These are phyloP conservation scores for Rutstroemia sp. DNA, from an alignment of 2,329 filamentous ascomycete species.

Conservation along the genomic window DNA sequence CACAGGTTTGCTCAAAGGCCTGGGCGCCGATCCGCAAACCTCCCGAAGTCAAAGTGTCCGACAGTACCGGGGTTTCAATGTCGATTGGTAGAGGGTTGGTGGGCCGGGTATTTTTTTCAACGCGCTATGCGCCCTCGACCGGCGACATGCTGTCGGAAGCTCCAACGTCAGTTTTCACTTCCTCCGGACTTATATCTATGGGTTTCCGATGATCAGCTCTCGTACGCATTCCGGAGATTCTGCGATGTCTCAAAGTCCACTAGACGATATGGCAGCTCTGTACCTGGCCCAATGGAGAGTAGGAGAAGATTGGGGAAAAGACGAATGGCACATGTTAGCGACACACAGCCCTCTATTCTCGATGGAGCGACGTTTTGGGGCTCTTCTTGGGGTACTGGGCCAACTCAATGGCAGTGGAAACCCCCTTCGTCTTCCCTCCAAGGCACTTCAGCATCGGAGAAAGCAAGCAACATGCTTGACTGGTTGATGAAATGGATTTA, in stretches of 20 bases:
- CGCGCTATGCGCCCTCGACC: conserved; percentile 39
- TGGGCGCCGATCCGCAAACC: background rate
- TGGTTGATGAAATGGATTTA: conserved; percentile 19
- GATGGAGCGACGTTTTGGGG: conserved; percentile 16
- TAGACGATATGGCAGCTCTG: conserved; percentile 29
- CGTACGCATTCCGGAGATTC: conserved; percentile 42
- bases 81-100: conserved; percentile 1
- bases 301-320: conserved; percentile 29
- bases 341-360: conserved; percentile 14
- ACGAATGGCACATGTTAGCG: conserved; percentile 25
- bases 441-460: conserved; percentile 1
- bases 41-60: background rate
- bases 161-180: conserved; percentile 34
- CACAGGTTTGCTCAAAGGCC: background rate
- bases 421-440: conserved; percentile 20
- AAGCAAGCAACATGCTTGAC: conserved; percentile 10
- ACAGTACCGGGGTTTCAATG: conserved; percentile 7
- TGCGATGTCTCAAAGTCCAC: conserved; percentile 27
- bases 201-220: conserved; percentile 51
- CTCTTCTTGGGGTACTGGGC: conserved; percentile 20
- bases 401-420: conserved; percentile 27
- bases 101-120: conserved; percentile 8
- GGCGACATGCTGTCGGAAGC: conserved; percentile 43
- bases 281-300: conserved; percentile 30
- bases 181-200: conserved; percentile 41